Conservation (phyloP, 2,329 filamentous ascomycete genomes). For the Trichoderma simmonsii region DNA sequence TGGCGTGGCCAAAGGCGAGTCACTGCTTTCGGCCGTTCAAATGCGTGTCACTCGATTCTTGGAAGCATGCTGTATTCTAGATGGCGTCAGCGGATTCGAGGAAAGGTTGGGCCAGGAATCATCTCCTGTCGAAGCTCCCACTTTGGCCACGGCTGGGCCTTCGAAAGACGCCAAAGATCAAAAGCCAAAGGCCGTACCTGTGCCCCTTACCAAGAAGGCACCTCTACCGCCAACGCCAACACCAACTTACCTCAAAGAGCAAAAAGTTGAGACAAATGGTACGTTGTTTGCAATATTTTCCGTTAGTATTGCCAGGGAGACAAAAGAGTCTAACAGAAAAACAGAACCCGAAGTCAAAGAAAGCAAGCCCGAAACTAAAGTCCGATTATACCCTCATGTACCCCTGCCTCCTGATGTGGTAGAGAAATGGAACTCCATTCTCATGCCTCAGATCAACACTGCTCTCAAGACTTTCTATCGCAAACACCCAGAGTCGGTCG, state of each 20-base stretch:
- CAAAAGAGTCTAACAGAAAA: background rate
- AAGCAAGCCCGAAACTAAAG: constrained; percentile 39
- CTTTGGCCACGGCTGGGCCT: background rate
- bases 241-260: background rate
- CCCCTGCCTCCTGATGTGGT: constrained; percentile 58
- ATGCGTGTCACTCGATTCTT: constrained; percentile 55
- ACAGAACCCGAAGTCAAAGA: constrained; percentile 25
- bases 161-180: constrained; percentile 13
- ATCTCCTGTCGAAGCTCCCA: constrained; percentile 25
- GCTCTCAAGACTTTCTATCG: constrained; percentile 68
- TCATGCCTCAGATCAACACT: constrained; percentile 71
- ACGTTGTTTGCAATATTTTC: background rate
- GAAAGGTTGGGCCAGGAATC: constrained; percentile 51
- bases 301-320: background rate
- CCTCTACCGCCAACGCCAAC: background rate
- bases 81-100: constrained; percentile 56
- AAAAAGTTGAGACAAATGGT: background rate
- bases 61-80: constrained; percentile 59
- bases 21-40: constrained; percentile 53
- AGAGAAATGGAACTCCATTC: constrained; percentile 66
- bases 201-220: constrained; percentile 12
- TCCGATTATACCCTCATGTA: constrained; percentile 59
- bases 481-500: constrained; percentile 72
- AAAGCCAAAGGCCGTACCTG: background rate
- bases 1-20: constrained; percentile 45